Evolutionary conservation across 2,329 filamentous ascomycete species (phyloP), one percentile per base, ranked within the genome.

Genomic region (Trichoderma atrobrunneum): DNA sequence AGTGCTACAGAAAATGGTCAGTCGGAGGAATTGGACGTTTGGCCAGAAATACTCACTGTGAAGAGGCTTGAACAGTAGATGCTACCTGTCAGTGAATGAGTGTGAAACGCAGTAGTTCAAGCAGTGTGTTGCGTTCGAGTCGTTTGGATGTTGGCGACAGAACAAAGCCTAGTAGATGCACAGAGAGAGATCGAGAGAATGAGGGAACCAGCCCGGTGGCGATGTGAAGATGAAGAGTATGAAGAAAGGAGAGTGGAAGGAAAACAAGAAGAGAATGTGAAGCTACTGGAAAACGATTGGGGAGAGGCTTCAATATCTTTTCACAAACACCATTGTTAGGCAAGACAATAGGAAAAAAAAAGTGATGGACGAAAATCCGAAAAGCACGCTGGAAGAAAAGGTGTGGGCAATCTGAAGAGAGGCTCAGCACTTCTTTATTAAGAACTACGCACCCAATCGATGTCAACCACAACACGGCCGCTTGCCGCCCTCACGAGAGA

Each of bases 301-400:
- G 72, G 56, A 67, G 73, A 61, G 43, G 39, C 65, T 72, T 78
- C 71, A 75, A 70, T 73, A 43, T 69, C 73, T 69, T 75, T 73
- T 76, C 69, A 74, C 72, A 72, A 78, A 75, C 74, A 79, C 66
- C 76, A 79, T 79, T 79, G 76, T 78, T 70, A 10, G 24, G 12
- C 48, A 54, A 68, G 43, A 71, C 62, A 72, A 72, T 70, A 72
- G 61, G 62, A 48, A 21, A 51, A 57, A 12, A 64, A 36, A 26
- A 57, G 75, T 77, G 67, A n/a, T 54, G 16, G 63, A n/a, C 39
- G 7, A 63, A 28, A 70, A 56, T 70, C 65, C 24, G 57, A 56
- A 65, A 36, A 61, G 14, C n/a, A 36, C 39, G n/a, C 48, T 56
- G 51, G 57, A 54, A 72, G 62, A 26, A 32, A 10, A 26, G 48